A percentile compares a stretch with the other conserved stretches of the same genome.
Evolutionary conservation across 2,329 filamentous ascomycete genomes (phyloP).

Genomic region (Colletotrichum ledebouriae): DNA sequence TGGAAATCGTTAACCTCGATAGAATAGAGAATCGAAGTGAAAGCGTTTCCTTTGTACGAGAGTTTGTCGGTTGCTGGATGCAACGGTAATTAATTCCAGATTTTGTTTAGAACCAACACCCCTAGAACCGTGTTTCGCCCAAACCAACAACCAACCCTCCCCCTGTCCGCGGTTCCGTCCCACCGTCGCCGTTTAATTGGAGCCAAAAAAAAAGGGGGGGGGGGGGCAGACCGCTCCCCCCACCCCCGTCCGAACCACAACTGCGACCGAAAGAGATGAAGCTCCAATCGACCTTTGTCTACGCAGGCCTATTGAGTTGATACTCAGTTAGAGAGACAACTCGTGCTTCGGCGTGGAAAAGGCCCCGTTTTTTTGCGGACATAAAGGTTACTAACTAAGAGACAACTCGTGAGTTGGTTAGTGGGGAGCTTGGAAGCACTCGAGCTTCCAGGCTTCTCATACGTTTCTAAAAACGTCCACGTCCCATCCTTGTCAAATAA

Average conservation of each 20-base stretch:
- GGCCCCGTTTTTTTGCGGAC: too few relatives aligned
- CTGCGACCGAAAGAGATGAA: neutral
- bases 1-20: too few relatives aligned
- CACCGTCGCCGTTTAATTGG: slow-evolving; percentile 25
- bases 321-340: neutral
- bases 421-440: neutral
- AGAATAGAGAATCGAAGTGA: neutral
- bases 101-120: neutral
- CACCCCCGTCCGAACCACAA: too few relatives aligned
- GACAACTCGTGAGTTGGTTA: neutral
- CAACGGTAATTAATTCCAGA: slow-evolving; percentile 5
- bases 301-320: neutral
- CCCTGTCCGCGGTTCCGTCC: slow-evolving; percentile 29
- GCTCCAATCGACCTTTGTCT: neutral
- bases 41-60: neutral
- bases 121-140: neutral
- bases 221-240: neutral
- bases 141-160: slow-evolving; percentile 12
- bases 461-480: slow-evolving; percentile 12
- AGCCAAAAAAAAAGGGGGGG: neutral
- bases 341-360: too few relatives aligned
- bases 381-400: too few relatives aligned
- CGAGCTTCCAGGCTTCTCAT: neutral
- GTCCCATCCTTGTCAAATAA: slow-evolving; percentile 12
- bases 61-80: neutral